Base-by-base conservation (phyloP, 495 filamentous ascomycete genomes). In the Penicillium coffeae region DNA sequence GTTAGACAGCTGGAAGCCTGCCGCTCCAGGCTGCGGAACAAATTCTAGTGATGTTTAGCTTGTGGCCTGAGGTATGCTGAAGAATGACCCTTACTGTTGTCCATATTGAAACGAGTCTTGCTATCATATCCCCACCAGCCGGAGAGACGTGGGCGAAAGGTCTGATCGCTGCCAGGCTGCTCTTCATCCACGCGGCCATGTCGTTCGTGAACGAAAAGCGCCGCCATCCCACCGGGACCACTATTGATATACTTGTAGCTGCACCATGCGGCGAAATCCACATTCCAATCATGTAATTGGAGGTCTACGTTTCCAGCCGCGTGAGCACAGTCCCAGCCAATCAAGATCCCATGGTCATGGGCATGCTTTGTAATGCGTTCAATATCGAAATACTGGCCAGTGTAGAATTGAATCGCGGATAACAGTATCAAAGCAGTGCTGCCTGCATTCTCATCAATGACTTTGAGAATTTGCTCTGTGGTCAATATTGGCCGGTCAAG, bases 261-360 rank as follows among this genome's bases (percentile, higher is more conserved):
- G 66, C 93, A 98, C 93, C 93, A 98, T n/a, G 77, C 87, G 3
- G 93, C 90, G 48, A 94, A 94, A 66, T 98, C 93, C 21, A 96
- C 91, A 45, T 90, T 80, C 94, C 94, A 97, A 59, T 89, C 86
- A 64, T 95, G 89, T 19, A 98, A 78, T 18, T 74, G 68, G 12
- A 96, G 70, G 9, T 85, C 80, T 3, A 96, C 89, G 66, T 98
- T 98, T 22, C 94, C 93, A 6, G 82, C 89, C 8, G 91, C 93
- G 68, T 98, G 93, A 3, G 93, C 93, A 48, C 96, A 85, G 64
- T 98, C 93, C 90, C 90, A 98, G 45, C 91, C 88, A 32, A 96
- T 81, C 27, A 86, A 71, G 46, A 98, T 88, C 30, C 81, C 84
- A 51, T 84, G 80, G 12, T 74, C 71, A 49, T 88, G 89, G 0